Percentiles rank a stretch among this genome's conserved stretches.
Conservation (phyloP, 2,329 filamentous ascomycete species). For the Diaporthe longicolla region DNA sequence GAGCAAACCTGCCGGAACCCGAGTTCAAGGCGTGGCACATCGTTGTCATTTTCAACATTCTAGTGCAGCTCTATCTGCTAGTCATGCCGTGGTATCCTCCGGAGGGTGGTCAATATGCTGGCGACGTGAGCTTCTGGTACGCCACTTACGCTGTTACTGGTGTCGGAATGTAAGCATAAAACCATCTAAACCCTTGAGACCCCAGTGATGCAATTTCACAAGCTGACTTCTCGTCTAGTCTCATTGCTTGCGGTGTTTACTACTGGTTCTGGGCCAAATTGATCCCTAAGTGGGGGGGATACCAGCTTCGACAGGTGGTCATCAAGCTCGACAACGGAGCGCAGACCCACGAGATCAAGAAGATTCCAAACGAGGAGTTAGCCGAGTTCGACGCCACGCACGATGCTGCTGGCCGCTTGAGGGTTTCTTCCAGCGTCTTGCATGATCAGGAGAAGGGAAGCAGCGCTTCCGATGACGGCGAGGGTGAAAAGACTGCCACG, state of each 20-base stretch:
- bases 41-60: constrained; percentile 70
- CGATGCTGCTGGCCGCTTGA: constrained; percentile 46
- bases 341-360: constrained; percentile 62
- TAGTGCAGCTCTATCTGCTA: constrained; percentile 73
- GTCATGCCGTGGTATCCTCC: constrained; percentile 82
- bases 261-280: constrained; percentile 57
- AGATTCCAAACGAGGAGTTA: constrained; percentile 59
- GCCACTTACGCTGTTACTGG: constrained; percentile 77
- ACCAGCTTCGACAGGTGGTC: constrained; percentile 34
- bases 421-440: not conserved
- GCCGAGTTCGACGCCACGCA: constrained; percentile 59
- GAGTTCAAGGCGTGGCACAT: constrained; percentile 73
- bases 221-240: not conserved
- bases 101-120: constrained; percentile 68
- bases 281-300: constrained; percentile 29
- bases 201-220: not conserved
- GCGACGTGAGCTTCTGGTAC: constrained; percentile 82
- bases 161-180: constrained; percentile 69
- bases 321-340: constrained; percentile 57
- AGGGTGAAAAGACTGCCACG: not conserved
- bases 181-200: not conserved
- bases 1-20: constrained; percentile 61
- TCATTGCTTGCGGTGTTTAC: constrained; percentile 62
- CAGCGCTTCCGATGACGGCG: constrained; percentile 13
- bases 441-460: constrained; percentile 15